Conservation (phyloP, 2,329 filamentous ascomycete species). For the Neonectria sp. region DNA sequence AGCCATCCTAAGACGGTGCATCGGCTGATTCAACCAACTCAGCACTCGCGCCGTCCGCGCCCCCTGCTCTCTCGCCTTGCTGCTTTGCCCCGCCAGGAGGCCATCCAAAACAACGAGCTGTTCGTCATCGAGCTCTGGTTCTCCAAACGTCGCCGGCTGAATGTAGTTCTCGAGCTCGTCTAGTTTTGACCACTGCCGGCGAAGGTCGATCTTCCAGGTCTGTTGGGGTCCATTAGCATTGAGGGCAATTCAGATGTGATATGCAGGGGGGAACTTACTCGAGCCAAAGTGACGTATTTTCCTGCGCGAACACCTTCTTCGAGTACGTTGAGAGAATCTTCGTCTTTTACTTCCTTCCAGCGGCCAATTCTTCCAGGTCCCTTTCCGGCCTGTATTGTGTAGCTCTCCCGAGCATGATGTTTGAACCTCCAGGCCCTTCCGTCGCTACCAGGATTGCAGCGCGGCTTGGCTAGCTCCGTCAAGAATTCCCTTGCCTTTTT, state of each 20-base stretch:
- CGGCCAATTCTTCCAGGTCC: constrained; percentile 26
- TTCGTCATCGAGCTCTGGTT: constrained; percentile 30
- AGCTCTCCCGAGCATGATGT: constrained; percentile 27
- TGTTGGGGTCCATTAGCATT: constrained; percentile 26
- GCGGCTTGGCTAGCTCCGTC: constrained; percentile 19
- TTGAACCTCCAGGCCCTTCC: constrained; percentile 37
- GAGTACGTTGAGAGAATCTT: constrained; percentile 25
- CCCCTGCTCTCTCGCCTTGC: constrained; percentile 30
- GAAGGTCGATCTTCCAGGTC: constrained; percentile 45
- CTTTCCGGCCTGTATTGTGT: constrained; percentile 30
- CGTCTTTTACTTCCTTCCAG: constrained; percentile 36
- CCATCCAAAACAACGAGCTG: constrained; percentile 41
- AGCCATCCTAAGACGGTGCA: neutral
- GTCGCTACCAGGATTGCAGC: constrained; percentile 20
- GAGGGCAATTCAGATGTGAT: neutral
- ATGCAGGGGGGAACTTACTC: constrained; percentile 33
- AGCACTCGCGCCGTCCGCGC: constrained; percentile 21
- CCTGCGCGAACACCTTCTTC: constrained; percentile 23
- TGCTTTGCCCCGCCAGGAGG: constrained; percentile 33
- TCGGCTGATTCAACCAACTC: constrained; percentile 19
- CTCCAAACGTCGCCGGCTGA: constrained; percentile 7
- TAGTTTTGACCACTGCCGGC: constrained; percentile 37
- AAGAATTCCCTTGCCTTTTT: constrained; percentile 15
- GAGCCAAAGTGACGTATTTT: constrained; percentile 36
- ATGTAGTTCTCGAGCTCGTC: constrained; percentile 30